phyloP scores from a whole-genome alignment of 441 rosid genomes.

The Brassica hybrid region DNA sequence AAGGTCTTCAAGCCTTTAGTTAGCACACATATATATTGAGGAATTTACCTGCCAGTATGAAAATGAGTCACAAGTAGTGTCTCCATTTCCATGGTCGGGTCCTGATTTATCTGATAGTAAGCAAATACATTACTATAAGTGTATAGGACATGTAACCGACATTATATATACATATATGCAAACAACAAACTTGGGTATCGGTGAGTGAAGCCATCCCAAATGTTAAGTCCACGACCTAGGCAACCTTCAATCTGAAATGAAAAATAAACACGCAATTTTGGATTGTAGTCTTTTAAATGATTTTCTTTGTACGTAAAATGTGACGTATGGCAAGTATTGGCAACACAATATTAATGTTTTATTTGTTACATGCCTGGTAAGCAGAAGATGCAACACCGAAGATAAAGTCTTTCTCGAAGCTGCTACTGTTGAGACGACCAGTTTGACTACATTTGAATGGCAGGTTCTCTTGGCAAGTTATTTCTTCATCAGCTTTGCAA shows the following conservation, averaged over 20 bases:
- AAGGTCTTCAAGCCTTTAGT: neutral
- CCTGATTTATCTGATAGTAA: constrained; percentile 30
- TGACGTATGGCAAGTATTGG: neutral
- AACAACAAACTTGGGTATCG: constrained; percentile 30
- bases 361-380: constrained; percentile 38
- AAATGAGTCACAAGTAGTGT: constrained; percentile 29
- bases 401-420: constrained; percentile 16
- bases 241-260: constrained; percentile 38
- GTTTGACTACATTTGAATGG: constrained; percentile 28
- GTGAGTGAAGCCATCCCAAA: constrained; percentile 45
- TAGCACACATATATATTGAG: neutral
- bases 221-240: constrained; percentile 32
- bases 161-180: constrained; percentile 7
- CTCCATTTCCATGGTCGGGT: constrained; percentile 34
- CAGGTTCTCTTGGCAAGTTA: constrained; percentile 7
- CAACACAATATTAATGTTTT: neutral
- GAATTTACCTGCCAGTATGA: constrained; percentile 11
- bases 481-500: constrained; percentile 18
- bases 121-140: neutral
- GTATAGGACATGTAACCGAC: neutral
- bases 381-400: constrained; percentile 42
- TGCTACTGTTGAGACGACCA: constrained; percentile 11
- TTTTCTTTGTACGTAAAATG: neutral
- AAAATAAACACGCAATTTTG: constrained; percentile 10
- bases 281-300: neutral